Base-by-base conservation (phyloP, 2,329 filamentous ascomycete species). In the Ceratocystiopsis brevicomis region DNA sequence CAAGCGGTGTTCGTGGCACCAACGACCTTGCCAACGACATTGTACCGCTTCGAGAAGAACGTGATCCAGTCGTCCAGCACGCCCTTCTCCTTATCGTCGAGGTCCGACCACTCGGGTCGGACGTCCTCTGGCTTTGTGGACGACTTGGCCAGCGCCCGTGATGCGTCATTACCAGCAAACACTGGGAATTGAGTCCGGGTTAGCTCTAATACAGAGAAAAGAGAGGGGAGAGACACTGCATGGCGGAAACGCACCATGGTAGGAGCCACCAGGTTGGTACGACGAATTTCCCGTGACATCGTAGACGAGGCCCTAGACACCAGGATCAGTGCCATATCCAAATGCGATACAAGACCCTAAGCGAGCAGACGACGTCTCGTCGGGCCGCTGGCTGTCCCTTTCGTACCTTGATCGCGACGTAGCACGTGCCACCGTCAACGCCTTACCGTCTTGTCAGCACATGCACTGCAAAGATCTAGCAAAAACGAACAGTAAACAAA, bases 11-110 rank as follows among this genome's bases (percentile, higher is more conserved):
- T 78, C 25, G 68, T 75, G 25, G 73, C 73, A 34, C 71, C 73
- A 47, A 69, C 63, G 15, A 81, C 73, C 44, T 67, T 59, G 14
- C 84, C 85, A 39, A 92, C 76, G 42, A 96, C 73, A 54, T 94
- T 96, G 65, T 98, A 98, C 45, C 90, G 72, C 67, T 96, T 98
- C 52, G 81, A 84, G 62, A 98, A 98, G 63, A 93, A 98, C 2
- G 81, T 93, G 49, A 80, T 76, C 90, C 90, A 98, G 59, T 98
- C 90, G 43, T 88, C 72, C 48, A 98, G 64, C 3, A 81, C 78
- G 21, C 73, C 75, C 65, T 90, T 84, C 59, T 95, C 78, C 61
- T 90, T 86, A 18, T 93, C 86, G 14, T 69, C 67, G 42, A 98
- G 66, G 54, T 86, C 81, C 45, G 79, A 68, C 81, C 84, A 96